Conservation (phyloP, 345 rosid species). For the Schrenkiella parvula region DNA sequence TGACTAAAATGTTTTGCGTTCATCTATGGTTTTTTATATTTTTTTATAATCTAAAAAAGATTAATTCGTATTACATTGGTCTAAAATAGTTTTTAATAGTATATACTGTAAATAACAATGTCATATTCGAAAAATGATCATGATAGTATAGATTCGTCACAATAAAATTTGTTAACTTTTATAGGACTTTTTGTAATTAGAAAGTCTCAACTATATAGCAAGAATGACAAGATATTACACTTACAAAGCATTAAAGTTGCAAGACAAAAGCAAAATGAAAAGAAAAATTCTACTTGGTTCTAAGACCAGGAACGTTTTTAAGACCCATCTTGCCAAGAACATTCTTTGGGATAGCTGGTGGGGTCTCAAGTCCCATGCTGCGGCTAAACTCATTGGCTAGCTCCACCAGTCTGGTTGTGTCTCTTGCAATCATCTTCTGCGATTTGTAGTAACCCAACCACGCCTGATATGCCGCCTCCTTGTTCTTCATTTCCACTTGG, state of each 20-base stretch:
- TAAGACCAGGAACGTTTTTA: slow-evolving; percentile 78
- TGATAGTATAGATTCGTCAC: too few species aligned
- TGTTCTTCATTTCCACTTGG: slow-evolving; percentile 79
- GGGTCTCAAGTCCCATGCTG: slow-evolving; percentile 84
- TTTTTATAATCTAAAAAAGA: too few species aligned
- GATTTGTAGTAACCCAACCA: slow-evolving; percentile 99
- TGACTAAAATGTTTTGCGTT: too few species aligned
- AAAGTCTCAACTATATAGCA: not conserved
- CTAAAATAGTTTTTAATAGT: too few species aligned
- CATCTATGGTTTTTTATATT: too few species aligned
- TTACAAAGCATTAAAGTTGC: not conserved
- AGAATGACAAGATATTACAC: slow-evolving; percentile 17
- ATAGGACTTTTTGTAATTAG: not conserved
- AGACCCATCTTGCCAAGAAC: slow-evolving; percentile 95
- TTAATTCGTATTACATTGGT: too few species aligned
- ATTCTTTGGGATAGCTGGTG: slow-evolving; percentile 78
- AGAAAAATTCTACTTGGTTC: slow-evolving; percentile 46
- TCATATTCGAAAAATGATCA: too few species aligned
- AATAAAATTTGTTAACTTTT: not conserved
- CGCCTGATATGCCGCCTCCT: slow-evolving; percentile 89
- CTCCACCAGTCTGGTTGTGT: slow-evolving; percentile 73
- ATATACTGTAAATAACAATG: too few species aligned
- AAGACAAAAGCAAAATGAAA: not conserved
- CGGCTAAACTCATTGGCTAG: slow-evolving; percentile 93
- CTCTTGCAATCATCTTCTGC: slow-evolving; percentile 61